A percentile compares a stretch with the other conserved stretches of the same genome.
These are phyloP conservation scores for Penicillium sp. DNA, from an alignment of 2,329 filamentous ascomycete species.

Conservation along the genomic window DNA sequence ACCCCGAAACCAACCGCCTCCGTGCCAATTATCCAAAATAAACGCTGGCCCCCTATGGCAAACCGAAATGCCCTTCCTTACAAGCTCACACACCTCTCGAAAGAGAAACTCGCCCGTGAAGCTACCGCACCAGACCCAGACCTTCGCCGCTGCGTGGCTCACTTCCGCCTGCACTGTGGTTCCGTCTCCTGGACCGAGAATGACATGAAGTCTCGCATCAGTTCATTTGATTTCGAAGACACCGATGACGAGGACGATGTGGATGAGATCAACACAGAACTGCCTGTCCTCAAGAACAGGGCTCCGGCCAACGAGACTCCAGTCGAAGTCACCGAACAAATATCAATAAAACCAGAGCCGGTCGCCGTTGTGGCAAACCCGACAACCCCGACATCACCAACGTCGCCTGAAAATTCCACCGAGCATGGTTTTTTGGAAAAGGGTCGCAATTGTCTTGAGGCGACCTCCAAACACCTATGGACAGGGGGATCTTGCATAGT, in stretches of 20 bases:
- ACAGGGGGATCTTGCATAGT: slow-evolving; percentile 20
- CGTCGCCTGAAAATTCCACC: slow-evolving; percentile 4
- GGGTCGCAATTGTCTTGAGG: slow-evolving; percentile 30
- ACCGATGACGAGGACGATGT: slow-evolving; percentile 32
- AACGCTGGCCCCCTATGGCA: slow-evolving; percentile 39
- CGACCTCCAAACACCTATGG: slow-evolving; percentile 31
- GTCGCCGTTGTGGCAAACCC: slow-evolving; percentile 1
- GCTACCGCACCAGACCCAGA: slow-evolving; percentile 37
- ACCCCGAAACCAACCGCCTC: slow-evolving; percentile 25
- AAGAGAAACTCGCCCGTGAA: slow-evolving; percentile 38
- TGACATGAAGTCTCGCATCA: slow-evolving; percentile 38
- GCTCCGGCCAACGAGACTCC: slow-evolving; percentile 1
- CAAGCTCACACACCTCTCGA: slow-evolving; percentile 38
- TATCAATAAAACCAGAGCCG: background rate
- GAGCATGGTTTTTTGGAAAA: slow-evolving; percentile 28
- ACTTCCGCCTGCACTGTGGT: slow-evolving; percentile 36
- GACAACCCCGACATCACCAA: background rate
- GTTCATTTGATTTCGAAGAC: slow-evolving; percentile 38
- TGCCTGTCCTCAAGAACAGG: slow-evolving; percentile 5
- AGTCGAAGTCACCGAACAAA: slow-evolving; percentile 14
- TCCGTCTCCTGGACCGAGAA: slow-evolving; percentile 38
- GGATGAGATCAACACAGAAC: slow-evolving; percentile 16
- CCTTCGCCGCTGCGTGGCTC: slow-evolving; percentile 37
- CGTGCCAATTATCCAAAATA: slow-evolving; percentile 27
- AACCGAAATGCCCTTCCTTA: slow-evolving; percentile 37